A percentile compares a stretch with the other conserved stretches of the same genome.
These are phyloP conservation scores for Astrothelium macrocarpum DNA, from an alignment of 495 filamentous ascomycete genomes.

Conservation along the genomic window DNA sequence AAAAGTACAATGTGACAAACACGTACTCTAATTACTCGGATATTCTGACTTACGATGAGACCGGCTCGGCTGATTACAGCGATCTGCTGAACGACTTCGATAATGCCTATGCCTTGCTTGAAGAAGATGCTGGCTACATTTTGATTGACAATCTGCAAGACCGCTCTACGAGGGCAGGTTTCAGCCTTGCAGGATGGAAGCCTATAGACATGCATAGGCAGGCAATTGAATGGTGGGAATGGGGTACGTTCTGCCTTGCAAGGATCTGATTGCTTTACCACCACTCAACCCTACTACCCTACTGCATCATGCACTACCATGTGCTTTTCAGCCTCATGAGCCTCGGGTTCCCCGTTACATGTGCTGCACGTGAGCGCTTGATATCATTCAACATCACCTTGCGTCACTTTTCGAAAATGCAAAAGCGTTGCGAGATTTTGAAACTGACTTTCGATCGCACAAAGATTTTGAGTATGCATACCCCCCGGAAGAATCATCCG, in stretches of 20 bases:
- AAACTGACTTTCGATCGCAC: conserved; percentile 28
- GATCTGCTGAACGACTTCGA: conserved; percentile 44
- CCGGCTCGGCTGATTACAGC: conserved; percentile 43
- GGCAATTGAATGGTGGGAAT: conserved; percentile 56
- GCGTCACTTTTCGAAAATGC: conserved; percentile 19
- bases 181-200: conserved; percentile 55
- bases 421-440: background rate
- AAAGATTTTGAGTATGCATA: conserved; percentile 34
- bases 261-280: background rate
- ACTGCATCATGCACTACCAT: background rate
- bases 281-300: background rate
- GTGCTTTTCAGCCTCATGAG: conserved; percentile 6
- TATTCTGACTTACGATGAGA: conserved; percentile 51
- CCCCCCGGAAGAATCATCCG: conserved; percentile 30
- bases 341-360: background rate
- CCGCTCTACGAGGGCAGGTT: conserved; percentile 48
- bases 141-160: conserved; percentile 55
- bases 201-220: conserved; percentile 50
- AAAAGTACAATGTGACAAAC: conserved; percentile 55
- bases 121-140: conserved; percentile 49
- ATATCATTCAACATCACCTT: conserved; percentile 6
- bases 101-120: conserved; percentile 39
- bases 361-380: background rate
- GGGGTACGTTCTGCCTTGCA: conserved; percentile 31
- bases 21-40: conserved; percentile 53